phyloP scores from a whole-genome alignment of 345 rosid species.

The Noccaea caerulescens region DNA sequence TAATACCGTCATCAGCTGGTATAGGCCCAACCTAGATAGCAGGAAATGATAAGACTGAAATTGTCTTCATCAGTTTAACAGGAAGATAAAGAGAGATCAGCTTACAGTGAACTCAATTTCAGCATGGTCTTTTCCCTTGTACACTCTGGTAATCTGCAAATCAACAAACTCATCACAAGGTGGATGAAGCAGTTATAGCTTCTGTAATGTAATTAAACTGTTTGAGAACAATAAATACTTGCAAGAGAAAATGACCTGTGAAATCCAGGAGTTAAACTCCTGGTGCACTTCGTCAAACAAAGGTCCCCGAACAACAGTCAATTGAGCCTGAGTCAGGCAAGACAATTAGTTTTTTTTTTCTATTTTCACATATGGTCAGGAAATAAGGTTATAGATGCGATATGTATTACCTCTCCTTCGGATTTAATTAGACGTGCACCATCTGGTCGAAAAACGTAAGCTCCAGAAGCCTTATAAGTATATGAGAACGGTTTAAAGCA shows the following conservation, averaged over 20 bases:
- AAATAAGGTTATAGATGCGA: constrained; percentile 28
- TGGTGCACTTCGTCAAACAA: constrained; percentile 88
- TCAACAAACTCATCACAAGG: constrained; percentile 28
- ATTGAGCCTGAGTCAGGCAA: constrained; percentile 55
- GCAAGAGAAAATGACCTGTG: constrained; percentile 62
- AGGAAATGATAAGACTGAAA: constrained; percentile 29
- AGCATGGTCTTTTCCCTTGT: constrained; percentile 84
- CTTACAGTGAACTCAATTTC: constrained; percentile 93
- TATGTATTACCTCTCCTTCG: constrained; percentile 56
- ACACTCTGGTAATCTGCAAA: constrained; percentile 75
- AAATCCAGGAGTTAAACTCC: constrained; percentile 73
- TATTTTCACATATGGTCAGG: constrained; percentile 14
- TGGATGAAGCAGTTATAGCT: constrained; percentile 14
- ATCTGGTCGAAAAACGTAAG: constrained; percentile 94
- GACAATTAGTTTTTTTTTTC: constrained; percentile 26
- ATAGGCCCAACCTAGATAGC: constrained; percentile 81
- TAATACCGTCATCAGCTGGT: constrained; percentile 82
- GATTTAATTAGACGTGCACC: constrained; percentile 52
- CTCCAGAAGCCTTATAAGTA: constrained; percentile 84
- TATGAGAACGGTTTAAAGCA: background rate
- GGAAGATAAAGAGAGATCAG: constrained; percentile 34
- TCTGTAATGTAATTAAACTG: constrained; percentile 7
- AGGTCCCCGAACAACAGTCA: constrained; percentile 73
- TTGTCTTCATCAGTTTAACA: constrained; percentile 13
- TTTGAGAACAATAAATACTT: constrained; percentile 1